Base-by-base conservation (phyloP, 2,329 filamentous ascomycete genomes). In the Parastagonospora nodorum region DNA sequence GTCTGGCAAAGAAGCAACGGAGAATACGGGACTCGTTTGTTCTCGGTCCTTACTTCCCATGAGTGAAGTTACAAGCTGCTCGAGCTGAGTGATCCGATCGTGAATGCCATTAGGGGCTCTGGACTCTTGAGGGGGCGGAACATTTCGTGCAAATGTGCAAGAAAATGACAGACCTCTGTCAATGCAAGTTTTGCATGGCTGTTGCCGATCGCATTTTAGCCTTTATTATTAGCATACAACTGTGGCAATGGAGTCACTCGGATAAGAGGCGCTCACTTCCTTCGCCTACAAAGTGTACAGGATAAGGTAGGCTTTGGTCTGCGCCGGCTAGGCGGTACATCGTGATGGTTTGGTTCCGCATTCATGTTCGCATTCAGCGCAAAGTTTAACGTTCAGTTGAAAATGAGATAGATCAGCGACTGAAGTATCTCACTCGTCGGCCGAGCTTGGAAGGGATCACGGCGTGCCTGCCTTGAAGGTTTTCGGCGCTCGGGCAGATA, bases 191-290 rank as follows among this genome's bases (percentile, higher is more conserved):
- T 70, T 71, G 51, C 69, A 72, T 40, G 71, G 71, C 40, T 71
- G 65, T 40, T 69, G 66, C 12, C 71, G 64, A 48, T 74, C 69
- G 51, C 71, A 74, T 60, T 72, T 73, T 45, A 74, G 36, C 54
- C 48, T 48, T 33, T 11, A 4, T 19, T 32, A 30, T 60, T 42
- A 60, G 57, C 35, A 46, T 36, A 19, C 32, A 7, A 10, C 29
- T 5, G 4, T 32, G 24, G 12, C 24, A 24, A 30, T 24, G 28
- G 4, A 32, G 31, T 6, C 38, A 33, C 19, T 14, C 15, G 11
- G 35, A 35, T 38, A n/a, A 15, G 24, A 40, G 31, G 30, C 31
- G 48, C 57, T 60, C 38, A 66, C 64, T 67, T 67, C 49, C 63
- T 48, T 48, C 60, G 60, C n/a, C 63, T 54, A 46, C 64, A 67